Evolutionary conservation across 2,329 filamentous ascomycete genomes (phyloP).

Genomic region (Paraphaeosphaeria sporulosa): DNA sequence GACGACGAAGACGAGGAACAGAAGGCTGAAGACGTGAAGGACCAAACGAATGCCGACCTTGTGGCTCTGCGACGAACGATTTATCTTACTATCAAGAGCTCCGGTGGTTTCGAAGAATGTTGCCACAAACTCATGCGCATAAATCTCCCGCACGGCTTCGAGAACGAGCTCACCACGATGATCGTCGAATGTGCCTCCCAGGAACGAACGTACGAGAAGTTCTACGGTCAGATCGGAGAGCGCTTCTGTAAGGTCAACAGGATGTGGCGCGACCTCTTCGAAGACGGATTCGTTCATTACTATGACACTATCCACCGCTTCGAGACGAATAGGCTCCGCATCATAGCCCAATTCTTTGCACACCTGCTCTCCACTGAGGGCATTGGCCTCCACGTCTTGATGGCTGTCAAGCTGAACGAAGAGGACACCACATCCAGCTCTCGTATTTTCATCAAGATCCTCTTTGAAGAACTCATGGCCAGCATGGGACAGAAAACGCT

Average conservation of each 20-base stretch:
- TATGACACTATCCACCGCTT: slow-evolving; percentile 98
- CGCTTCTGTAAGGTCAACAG: slow-evolving; percentile 95
- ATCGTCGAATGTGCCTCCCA: slow-evolving; percentile 96
- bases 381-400: slow-evolving; percentile 90
- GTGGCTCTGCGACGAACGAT: slow-evolving; percentile 93
- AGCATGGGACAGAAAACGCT: slow-evolving; percentile 84
- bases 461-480: slow-evolving; percentile 91
- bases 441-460: slow-evolving; percentile 97
- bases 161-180: slow-evolving; percentile 93
- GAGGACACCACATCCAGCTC: slow-evolving; percentile 96
- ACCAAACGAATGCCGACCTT: slow-evolving; percentile 94
- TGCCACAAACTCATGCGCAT: slow-evolving; percentile 94
- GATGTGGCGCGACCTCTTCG: slow-evolving; percentile 91
- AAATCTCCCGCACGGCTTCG: slow-evolving; percentile 83
- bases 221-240: slow-evolving; percentile 93
- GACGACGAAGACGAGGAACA: slow-evolving; percentile 80
- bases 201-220: slow-evolving; percentile 96
- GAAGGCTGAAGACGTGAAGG: slow-evolving; percentile 92
- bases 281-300: slow-evolving; percentile 88
- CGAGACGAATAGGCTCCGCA: slow-evolving; percentile 92
- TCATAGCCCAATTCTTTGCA: slow-evolving; percentile 94
- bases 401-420: slow-evolving; percentile 87
- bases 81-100: slow-evolving; percentile 97
- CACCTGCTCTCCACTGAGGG: slow-evolving; percentile 88
- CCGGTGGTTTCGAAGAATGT: slow-evolving; percentile 93